These are phyloP conservation scores for Rhizopus arrhizus DNA, from an alignment of 371 early-diverging fungal genomes.

Conservation along the genomic window DNA sequence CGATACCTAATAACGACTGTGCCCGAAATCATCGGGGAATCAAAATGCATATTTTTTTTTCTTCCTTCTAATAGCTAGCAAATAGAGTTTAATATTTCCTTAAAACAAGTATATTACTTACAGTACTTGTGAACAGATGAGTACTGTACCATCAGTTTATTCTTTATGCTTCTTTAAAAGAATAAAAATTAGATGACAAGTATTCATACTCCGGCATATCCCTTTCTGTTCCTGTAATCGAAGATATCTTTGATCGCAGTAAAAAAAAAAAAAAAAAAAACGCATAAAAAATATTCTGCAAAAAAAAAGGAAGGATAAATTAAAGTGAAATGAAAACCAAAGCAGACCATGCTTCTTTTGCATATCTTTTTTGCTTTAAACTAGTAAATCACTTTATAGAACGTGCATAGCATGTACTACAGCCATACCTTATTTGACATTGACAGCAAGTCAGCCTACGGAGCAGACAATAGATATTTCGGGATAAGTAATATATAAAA, in stretches of 20 bases:
- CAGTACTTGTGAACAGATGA: not conserved
- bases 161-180: not conserved
- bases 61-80: not conserved
- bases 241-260: constrained; percentile 1
- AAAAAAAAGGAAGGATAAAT: too few relatives aligned
- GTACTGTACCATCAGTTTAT: not conserved
- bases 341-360: too few relatives aligned
- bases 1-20: constrained; percentile 1
- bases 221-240: not conserved
- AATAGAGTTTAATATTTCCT: not conserved
- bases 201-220: not conserved
- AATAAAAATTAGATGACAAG: too few relatives aligned
- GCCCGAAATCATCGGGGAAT: not conserved
- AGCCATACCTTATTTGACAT: too few relatives aligned
- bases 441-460: too few relatives aligned
- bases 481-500: too few relatives aligned
- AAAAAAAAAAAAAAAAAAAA: too few relatives aligned
- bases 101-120: not conserved
- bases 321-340: not conserved
- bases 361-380: too few relatives aligned
- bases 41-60: not conserved
- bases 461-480: too few relatives aligned
- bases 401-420: too few relatives aligned
- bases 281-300: too few relatives aligned
- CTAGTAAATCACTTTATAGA: too few relatives aligned